phyloP scores from a whole-genome alignment of 768 basidiomycete species.

The Paxillus involutus region DNA sequence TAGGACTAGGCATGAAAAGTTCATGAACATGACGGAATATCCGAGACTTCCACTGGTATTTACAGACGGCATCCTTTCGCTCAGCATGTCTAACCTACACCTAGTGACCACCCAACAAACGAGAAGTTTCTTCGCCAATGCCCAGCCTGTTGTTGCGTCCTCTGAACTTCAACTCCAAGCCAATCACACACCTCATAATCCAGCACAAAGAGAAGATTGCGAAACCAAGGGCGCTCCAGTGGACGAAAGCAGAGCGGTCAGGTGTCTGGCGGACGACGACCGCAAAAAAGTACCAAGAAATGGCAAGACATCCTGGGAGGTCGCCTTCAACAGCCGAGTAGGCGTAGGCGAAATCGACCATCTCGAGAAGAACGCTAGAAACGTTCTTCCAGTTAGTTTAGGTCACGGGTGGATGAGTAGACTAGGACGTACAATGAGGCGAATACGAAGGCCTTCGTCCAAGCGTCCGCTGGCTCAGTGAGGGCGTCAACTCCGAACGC shows the following conservation, averaged over 20 bases:
- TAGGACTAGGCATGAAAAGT: constrained; percentile 6
- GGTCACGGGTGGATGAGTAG: background rate
- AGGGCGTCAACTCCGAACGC: constrained; percentile 61
- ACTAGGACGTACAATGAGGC: constrained; percentile 43
- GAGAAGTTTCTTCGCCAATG: constrained; percentile 31
- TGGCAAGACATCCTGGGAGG: constrained; percentile 64
- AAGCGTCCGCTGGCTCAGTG: constrained; percentile 50
- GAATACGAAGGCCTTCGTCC: constrained; percentile 66
- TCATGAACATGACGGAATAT: constrained; percentile 7
- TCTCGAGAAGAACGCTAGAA: constrained; percentile 52
- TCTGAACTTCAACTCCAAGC: constrained; percentile 35
- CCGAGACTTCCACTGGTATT: background rate
- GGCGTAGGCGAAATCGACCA: constrained; percentile 62
- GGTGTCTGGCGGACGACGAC: constrained; percentile 54
- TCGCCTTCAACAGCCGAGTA: constrained; percentile 66
- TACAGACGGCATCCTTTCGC: background rate
- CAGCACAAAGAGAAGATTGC: constrained; percentile 64
- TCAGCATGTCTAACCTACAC: background rate
- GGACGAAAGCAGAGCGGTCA: constrained; percentile 51
- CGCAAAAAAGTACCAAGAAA: constrained; percentile 65
- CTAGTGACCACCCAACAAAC: constrained; percentile 30
- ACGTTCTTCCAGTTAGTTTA: background rate
- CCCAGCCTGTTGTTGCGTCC: constrained; percentile 32
- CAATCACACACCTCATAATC: constrained; percentile 55
- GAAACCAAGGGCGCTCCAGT: constrained; percentile 66